Evolutionary conservation across 169 alveolate species (phyloP), one percentile per base, ranked within the genome.

Genomic region (Plasmodium inui): DNA sequence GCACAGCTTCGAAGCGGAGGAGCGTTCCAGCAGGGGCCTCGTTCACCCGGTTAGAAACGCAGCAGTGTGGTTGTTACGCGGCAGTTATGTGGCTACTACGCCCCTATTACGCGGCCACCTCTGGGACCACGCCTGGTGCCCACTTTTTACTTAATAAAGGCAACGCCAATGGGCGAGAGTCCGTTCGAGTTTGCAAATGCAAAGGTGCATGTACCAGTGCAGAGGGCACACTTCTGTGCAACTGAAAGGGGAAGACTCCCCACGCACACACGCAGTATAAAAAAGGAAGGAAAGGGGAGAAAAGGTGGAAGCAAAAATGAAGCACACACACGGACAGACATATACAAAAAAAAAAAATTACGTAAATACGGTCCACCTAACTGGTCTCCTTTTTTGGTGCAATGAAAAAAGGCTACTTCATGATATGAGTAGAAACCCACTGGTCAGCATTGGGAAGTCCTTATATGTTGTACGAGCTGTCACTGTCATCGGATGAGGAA

Each of bases 391-490:
- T 61, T 46, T 61, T 19, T n/a, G 34, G 74, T n/a, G 83, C 30
- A 74, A 37, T 30, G 8, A 81, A 81, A 81, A 81, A 61, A 32
- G 19, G 41, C 37, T 61, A 3, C 44, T 17, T 46, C 46, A 61
- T n/a, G 10, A 32, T 8, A 7, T 19, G 70, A 79, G 70, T 32
- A 79, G 44, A 9, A 12, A 28, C 41, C 41, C n/a, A 26, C 26
- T 57, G 17, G 28, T 26, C n/a, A 61, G 70, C 37, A 82, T 28
- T 22, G 12, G 41, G 39, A 61, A 82, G 44, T 57, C 41, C 44
- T 57, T 88, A 88, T 12, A 88, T 88, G 61, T 88, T 67, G 61
- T 78, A 88, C 17, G 94, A 88, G 37, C 94, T 88, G 30, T 88
- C 94, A 67, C 94, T 88, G 50, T 78, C 94, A 73, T 76, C 84